Conservation (phyloP, 768 basidiomycete genomes). For the Boletus speciosus region DNA sequence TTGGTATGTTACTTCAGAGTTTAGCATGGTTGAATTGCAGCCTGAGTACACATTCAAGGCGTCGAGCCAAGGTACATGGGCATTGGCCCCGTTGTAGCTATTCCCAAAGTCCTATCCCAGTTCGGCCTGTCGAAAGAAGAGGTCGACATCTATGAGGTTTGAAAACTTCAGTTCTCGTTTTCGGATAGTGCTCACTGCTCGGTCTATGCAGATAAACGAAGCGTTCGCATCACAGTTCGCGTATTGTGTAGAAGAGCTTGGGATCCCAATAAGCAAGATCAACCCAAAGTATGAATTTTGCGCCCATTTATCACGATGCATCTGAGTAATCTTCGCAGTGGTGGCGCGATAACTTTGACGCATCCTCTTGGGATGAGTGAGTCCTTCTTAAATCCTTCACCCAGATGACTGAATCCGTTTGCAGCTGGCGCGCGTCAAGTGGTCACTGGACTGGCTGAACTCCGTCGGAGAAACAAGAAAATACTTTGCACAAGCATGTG, state of each 20-base stretch:
- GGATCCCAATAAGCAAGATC: slow-evolving; percentile 75
- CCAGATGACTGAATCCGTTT: slow-evolving; percentile 13
- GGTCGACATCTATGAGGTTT: slow-evolving; percentile 72
- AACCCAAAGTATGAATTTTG: slow-evolving; percentile 68
- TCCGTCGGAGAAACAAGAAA: slow-evolving; percentile 62
- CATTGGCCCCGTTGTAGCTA: slow-evolving; percentile 66
- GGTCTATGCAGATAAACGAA: slow-evolving; percentile 65
- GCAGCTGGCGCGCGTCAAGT: slow-evolving; percentile 83
- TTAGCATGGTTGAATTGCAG: background rate
- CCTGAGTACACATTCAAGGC: slow-evolving; percentile 36
- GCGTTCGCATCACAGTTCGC: slow-evolving; percentile 93
- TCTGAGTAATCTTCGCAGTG: slow-evolving; percentile 42
- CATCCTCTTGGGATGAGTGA: slow-evolving; percentile 84
- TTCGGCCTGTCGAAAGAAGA: slow-evolving; percentile 66
- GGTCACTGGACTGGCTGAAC: slow-evolving; percentile 82
- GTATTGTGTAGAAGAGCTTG: slow-evolving; percentile 82
- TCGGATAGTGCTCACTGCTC: background rate
- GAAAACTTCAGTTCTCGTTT: background rate
- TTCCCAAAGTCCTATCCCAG: slow-evolving; percentile 64
- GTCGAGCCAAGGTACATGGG: slow-evolving; percentile 81
- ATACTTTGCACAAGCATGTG: slow-evolving; percentile 82
- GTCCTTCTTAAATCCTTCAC: slow-evolving; percentile 19
- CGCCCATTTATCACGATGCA: background rate
- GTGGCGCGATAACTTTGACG: slow-evolving; percentile 80
- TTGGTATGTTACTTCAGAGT: slow-evolving; percentile 46